These are phyloP conservation scores for Metschnikowia aberdeeniae DNA, from an alignment of 805 yeast species.

Conservation along the genomic window DNA sequence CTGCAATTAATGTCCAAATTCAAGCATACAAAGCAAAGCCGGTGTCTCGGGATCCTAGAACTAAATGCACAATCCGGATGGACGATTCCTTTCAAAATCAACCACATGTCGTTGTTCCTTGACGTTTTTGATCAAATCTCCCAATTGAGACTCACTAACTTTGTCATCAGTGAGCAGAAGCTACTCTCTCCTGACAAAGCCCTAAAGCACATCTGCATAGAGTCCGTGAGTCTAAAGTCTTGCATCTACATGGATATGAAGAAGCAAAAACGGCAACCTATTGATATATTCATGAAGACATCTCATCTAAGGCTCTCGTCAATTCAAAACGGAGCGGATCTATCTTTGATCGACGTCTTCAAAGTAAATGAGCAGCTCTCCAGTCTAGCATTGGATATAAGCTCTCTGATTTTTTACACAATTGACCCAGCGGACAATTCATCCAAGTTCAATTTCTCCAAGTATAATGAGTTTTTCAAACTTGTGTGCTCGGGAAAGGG, in stretches of 20 bases:
- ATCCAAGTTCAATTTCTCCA: constrained; percentile 28
- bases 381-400: constrained; percentile 44
- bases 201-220: constrained; percentile 5
- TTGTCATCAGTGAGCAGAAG: constrained; percentile 44
- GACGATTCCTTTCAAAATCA: constrained; percentile 47
- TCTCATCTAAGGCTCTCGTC: constrained; percentile 33
- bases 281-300: constrained; percentile 41
- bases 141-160: constrained; percentile 41
- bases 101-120: constrained; percentile 44
- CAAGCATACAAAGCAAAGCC: constrained; percentile 14
- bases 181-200: constrained; percentile 9
- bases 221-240: constrained; percentile 12
- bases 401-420: constrained; percentile 42
- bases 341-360: constrained; percentile 47
- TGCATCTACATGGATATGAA: constrained; percentile 14
- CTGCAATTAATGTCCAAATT: constrained; percentile 14
- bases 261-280: constrained; percentile 13
- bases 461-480: constrained; percentile 25
- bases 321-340: constrained; percentile 42
- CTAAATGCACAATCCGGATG: constrained; percentile 46
- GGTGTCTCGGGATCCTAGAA: constrained; percentile 30
- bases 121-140: constrained; percentile 37
- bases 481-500: constrained; percentile 34
- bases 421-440: constrained; percentile 10
- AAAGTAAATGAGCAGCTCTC: constrained; percentile 33